Percentiles rank a stretch among this genome's conserved stretches.
Evolutionary conservation across 148 eudicot genomes (phyloP).

Genomic region (Mesembryanthemum crystallinum): DNA sequence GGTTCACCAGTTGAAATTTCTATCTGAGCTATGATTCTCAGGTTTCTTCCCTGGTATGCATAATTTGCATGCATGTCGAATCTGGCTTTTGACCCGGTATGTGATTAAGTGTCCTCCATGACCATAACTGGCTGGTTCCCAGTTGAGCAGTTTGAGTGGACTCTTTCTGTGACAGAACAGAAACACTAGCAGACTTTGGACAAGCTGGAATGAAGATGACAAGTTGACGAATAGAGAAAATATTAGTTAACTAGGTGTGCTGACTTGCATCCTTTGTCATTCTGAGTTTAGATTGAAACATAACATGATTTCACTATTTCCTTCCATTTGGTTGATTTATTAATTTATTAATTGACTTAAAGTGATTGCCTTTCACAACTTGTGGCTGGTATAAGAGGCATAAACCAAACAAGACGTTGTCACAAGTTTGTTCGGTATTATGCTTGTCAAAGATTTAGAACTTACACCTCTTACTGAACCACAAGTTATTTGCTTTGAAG

Average conservation of each 20-base stretch:
- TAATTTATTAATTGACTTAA: neutral
- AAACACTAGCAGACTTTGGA: neutral
- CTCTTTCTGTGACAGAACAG: neutral
- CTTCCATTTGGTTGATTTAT: neutral
- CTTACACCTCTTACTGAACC: neutral
- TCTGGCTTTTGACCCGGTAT: neutral
- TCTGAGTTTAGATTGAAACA: neutral
- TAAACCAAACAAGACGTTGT: neutral
- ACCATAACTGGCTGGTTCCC: too few relatives aligned
- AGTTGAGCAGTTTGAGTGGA: neutral
- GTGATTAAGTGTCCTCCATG: neutral
- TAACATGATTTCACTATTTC: conserved; percentile 4
- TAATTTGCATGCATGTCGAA: neutral
- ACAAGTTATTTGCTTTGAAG: neutral
- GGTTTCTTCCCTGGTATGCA: neutral
- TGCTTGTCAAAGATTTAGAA: neutral
- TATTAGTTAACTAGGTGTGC: neutral
- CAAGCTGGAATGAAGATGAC: too few relatives aligned
- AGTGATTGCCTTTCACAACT: conserved; percentile 1
- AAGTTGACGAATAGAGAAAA: neutral
- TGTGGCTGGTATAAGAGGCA: neutral
- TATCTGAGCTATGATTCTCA: neutral
- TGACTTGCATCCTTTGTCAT: neutral
- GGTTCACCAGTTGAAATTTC: neutral
- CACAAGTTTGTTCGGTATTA: too few relatives aligned